A percentile compares a stretch with the other conserved stretches of the same genome.
phyloP scores from a whole-genome alignment of 2,329 filamentous ascomycete genomes.

The Davidsoniella australis region DNA sequence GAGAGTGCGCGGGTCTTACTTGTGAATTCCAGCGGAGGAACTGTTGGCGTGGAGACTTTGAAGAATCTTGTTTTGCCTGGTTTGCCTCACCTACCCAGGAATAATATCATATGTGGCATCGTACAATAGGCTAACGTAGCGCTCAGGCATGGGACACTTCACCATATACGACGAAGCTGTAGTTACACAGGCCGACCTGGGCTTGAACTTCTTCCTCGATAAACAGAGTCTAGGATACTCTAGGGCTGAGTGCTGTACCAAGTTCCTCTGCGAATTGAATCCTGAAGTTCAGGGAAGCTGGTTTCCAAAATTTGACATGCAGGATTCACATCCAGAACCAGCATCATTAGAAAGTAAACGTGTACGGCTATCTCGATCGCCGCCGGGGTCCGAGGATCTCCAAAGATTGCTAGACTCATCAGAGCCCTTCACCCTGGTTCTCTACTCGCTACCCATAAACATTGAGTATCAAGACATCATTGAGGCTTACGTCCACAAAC shows the following conservation, averaged over 20 bases:
- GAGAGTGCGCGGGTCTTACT: slow-evolving; percentile 86
- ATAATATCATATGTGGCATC: background rate
- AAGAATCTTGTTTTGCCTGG: slow-evolving; percentile 95
- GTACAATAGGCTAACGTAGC: background rate
- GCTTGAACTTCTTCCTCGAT: slow-evolving; percentile 94
- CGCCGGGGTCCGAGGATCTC: slow-evolving; percentile 17
- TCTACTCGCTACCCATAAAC: slow-evolving; percentile 35
- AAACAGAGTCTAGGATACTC: slow-evolving; percentile 58
- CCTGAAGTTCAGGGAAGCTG: slow-evolving; percentile 74
- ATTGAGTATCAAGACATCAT: slow-evolving; percentile 27
- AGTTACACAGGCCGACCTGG: slow-evolving; percentile 70
- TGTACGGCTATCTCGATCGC: slow-evolving; percentile 8
- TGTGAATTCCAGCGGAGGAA: slow-evolving; percentile 72
- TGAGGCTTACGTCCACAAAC: slow-evolving; percentile 30
- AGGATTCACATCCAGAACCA: slow-evolving; percentile 19
- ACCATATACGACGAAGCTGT: slow-evolving; percentile 69
- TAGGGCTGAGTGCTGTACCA: slow-evolving; percentile 61
- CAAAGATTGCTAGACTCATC: slow-evolving; percentile 25
- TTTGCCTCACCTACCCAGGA: slow-evolving; percentile 18
- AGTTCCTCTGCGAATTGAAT: slow-evolving; percentile 72
- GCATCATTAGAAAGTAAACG: slow-evolving; percentile 6
- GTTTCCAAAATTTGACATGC: slow-evolving; percentile 27
- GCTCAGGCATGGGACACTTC: slow-evolving; percentile 67
- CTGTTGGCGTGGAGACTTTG: slow-evolving; percentile 74
- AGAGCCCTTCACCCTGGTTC: slow-evolving; percentile 33